Conservation (phyloP, 2,329 filamentous ascomycete species). For the Ophiostoma novo-ulmi region DNA sequence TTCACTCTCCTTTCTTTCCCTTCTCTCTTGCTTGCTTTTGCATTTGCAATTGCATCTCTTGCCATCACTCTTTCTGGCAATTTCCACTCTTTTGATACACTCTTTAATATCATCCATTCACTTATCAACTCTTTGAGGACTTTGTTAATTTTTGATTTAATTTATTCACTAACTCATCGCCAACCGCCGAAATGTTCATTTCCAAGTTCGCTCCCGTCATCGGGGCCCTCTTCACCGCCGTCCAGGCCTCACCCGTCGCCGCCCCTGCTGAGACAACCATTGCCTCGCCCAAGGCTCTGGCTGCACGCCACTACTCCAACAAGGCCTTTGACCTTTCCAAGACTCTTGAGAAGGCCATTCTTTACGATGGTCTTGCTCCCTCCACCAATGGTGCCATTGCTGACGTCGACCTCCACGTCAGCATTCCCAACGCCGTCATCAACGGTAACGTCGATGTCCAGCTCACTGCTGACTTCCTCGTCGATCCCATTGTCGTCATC, state of each 20-base stretch:
- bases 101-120: conserved; percentile 17
- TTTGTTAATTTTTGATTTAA: neutral
- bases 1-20: neutral
- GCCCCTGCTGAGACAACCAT: conserved; percentile 4
- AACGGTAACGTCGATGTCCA: conserved; percentile 26
- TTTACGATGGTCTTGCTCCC: conserved; percentile 27
- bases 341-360: conserved; percentile 26
- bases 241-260: conserved; percentile 25
- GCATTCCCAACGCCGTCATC: conserved; percentile 27
- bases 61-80: conserved; percentile 19
- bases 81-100: conserved; percentile 19
- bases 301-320: conserved; percentile 13
- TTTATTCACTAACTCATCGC: neutral
- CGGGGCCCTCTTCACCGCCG: conserved; percentile 25
- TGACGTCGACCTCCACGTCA: conserved; percentile 27
- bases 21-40: conserved; percentile 6
- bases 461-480: conserved; percentile 26
- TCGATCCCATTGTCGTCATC: conserved; percentile 26
- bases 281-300: conserved; percentile 7
- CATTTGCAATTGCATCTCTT: conserved; percentile 15
- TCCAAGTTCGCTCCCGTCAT: conserved; percentile 21
- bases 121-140: neutral
- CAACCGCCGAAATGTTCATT: conserved; percentile 22
- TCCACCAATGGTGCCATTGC: conserved; percentile 11
- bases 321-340: conserved; percentile 25